Conservation (phyloP, 257 asterid species). For the Solanum clarkiae region DNA sequence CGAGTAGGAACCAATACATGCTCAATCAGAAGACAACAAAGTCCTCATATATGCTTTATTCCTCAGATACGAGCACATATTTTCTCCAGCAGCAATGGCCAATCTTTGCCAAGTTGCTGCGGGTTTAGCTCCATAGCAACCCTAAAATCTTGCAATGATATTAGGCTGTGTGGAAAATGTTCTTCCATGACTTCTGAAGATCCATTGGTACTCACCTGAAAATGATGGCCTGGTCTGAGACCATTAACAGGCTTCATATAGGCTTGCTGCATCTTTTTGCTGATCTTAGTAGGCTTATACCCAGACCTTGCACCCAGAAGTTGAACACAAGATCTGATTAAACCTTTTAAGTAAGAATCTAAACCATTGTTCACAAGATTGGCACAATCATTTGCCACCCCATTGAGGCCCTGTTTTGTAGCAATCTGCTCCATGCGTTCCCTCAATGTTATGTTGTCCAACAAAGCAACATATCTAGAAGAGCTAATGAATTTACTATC, state of each 20-base stretch:
- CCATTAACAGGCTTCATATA: conserved; percentile 48
- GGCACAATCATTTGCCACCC: conserved; percentile 62
- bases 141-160: conserved; percentile 64
- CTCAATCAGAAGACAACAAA: conserved; percentile 17
- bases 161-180: conserved; percentile 15
- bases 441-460: conserved; percentile 39
- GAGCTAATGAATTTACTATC: conserved; percentile 29
- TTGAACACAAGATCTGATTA: conserved; percentile 52
- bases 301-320: conserved; percentile 44
- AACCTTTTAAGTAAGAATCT: conserved; percentile 58
- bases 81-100: conserved; percentile 78
- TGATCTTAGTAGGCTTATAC: conserved; percentile 23
- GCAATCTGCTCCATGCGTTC: conserved; percentile 75
- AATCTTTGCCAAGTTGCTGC: conserved; percentile 72
- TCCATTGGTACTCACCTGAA: conserved; percentile 32
- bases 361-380: conserved; percentile 52
- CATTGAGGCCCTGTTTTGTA: conserved; percentile 50
- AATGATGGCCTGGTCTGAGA: conserved; percentile 45
- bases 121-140: conserved; percentile 87
- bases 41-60: conserved; percentile 14
- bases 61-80: conserved; percentile 53
- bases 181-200: conserved; percentile 29
- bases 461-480: conserved; percentile 35
- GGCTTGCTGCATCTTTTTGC: conserved; percentile 18
- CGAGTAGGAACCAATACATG: conserved; percentile 14